Conservation (phyloP, 306 rosid species). For the Leucaena leucocephala region DNA sequence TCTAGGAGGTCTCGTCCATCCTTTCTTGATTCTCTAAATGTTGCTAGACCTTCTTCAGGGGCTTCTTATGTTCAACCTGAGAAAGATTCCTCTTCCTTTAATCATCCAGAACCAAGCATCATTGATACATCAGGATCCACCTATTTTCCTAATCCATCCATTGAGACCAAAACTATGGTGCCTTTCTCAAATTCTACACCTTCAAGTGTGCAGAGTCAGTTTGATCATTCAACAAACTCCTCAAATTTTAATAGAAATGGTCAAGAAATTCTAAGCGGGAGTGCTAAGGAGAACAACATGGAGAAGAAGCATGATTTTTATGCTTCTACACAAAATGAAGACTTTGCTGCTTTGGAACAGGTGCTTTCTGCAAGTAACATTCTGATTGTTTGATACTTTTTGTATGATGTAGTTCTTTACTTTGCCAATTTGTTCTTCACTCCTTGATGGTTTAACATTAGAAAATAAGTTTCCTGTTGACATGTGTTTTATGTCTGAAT, state of each 20-base stretch:
- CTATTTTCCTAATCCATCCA: constrained; percentile 49
- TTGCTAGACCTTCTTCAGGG: constrained; percentile 58
- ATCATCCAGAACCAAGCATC: constrained; percentile 46
- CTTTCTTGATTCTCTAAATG: constrained; percentile 82
- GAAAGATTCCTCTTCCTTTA: constrained; percentile 49
- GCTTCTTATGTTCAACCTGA: constrained; percentile 51
- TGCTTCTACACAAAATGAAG: constrained; percentile 73
- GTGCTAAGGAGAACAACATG: constrained; percentile 55
- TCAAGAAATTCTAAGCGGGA: constrained; percentile 43
- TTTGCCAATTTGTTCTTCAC: not conserved
- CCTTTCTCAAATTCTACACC: constrained; percentile 47
- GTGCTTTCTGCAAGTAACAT: constrained; percentile 47
- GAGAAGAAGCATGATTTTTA: constrained; percentile 59
- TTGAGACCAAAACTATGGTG: constrained; percentile 47
- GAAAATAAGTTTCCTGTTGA: constrained; percentile 8
- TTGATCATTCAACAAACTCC: constrained; percentile 41
- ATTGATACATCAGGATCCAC: constrained; percentile 45
- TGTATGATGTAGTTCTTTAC: constrained; percentile 19
- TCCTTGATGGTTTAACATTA: constrained; percentile 23
- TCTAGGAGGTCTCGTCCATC: constrained; percentile 81
- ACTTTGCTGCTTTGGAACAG: constrained; percentile 95
- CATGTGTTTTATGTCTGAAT: not conserved
- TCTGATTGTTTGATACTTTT: constrained; percentile 28
- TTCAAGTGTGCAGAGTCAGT: constrained; percentile 43
- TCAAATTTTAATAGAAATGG: constrained; percentile 39